A percentile compares a stretch with the other conserved stretches of the same genome.
Conservation (phyloP, 768 basidiomycete genomes). For the Amylocystis lapponica region DNA sequence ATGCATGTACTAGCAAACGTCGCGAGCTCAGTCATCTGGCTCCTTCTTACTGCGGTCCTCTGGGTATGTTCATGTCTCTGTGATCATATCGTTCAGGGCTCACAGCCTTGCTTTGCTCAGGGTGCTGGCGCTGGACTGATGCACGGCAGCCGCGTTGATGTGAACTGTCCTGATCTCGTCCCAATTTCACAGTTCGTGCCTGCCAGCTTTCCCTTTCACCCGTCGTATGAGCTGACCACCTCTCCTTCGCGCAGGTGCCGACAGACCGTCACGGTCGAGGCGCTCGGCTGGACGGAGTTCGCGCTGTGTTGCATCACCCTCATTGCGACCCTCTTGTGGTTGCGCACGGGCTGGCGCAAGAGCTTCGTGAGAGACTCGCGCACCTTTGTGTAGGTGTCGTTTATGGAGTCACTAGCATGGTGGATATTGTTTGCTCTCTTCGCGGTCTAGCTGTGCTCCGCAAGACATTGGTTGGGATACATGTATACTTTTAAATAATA, state of each 20-base stretch:
- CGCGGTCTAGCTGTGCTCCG: too few relatives aligned
- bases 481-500: too few relatives aligned
- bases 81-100: too few relatives aligned
- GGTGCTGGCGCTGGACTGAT: constrained; percentile 64
- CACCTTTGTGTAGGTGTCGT: constrained; percentile 36
- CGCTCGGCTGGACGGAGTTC: constrained; percentile 73
- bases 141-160: constrained; percentile 56
- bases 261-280: constrained; percentile 68
- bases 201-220: constrained; percentile 2
- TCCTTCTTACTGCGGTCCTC: constrained; percentile 53
- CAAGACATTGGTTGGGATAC: too few relatives aligned
- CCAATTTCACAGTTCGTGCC: constrained; percentile 45
- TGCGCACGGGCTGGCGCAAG: constrained; percentile 30
- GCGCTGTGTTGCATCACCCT: constrained; percentile 53
- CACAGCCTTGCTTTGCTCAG: constrained; percentile 33
- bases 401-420: too few relatives aligned
- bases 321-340: constrained; percentile 48
- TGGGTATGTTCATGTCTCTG: constrained; percentile 48
- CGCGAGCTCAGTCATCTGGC: constrained; percentile 73
- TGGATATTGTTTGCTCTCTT: too few relatives aligned
- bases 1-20: constrained; percentile 68
- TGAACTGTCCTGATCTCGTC: constrained; percentile 48
- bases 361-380: constrained; percentile 38
- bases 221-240: constrained; percentile 5
- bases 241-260: constrained; percentile 43